Evolutionary conservation across 2,329 filamentous ascomycete species (phyloP).

Genomic region (Coniella lustricola): DNA sequence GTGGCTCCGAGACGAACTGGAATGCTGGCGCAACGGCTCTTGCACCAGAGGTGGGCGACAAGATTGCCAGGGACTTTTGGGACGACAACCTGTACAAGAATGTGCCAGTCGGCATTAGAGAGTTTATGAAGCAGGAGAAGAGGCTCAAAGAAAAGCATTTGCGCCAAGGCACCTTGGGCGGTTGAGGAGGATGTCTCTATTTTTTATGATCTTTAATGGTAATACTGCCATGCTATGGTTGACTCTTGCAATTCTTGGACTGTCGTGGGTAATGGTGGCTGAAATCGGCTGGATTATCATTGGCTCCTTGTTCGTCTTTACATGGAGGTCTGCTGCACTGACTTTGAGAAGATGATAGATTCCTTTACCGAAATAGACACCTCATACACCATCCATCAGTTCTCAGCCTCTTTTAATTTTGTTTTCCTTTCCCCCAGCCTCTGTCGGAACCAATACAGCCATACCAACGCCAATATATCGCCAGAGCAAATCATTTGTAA

Average conservation of each 20-base stretch:
- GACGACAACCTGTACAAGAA: conserved; percentile 66
- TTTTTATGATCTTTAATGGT: not conserved
- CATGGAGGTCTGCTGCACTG: too few species aligned
- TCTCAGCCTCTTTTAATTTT: too few species aligned
- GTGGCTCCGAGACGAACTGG: conserved; percentile 68
- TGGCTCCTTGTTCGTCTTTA: too few species aligned
- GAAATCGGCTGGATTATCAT: too few species aligned
- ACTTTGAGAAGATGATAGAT: too few species aligned
- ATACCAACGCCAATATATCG: too few species aligned
- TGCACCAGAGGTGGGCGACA: conserved; percentile 18
- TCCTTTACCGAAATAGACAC: too few species aligned
- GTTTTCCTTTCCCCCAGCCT: too few species aligned
- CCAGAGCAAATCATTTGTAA: too few species aligned
- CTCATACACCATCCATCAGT: too few species aligned
- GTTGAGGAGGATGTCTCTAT: conserved; percentile 26
- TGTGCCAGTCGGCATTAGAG: conserved; percentile 85
- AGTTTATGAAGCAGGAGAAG: conserved; percentile 98
- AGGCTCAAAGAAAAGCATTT: conserved; percentile 69
- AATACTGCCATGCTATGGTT: not conserved
- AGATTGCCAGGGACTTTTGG: conserved; percentile 46
- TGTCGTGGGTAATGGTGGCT: too few species aligned
- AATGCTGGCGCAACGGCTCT: conserved; percentile 29
- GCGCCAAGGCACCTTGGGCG: conserved; percentile 44
- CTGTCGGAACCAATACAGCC: too few species aligned
- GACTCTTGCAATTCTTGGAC: not conserved